phyloP scores from a whole-genome alignment of 371 early-diverging fungal genomes.

The Rhizopus arrhizus region DNA sequence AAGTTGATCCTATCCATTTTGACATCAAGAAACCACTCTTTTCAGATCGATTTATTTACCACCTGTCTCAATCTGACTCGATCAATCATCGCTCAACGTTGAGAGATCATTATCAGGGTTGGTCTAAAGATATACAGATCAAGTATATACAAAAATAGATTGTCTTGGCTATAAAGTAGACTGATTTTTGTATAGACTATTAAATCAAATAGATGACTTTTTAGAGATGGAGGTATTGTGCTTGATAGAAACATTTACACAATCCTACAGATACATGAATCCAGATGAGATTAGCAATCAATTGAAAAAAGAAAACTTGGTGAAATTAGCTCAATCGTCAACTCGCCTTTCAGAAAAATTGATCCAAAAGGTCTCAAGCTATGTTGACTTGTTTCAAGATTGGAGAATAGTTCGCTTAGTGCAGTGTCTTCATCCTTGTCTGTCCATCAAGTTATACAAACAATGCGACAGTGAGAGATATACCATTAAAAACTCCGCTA shows the following conservation, averaged over 20 bases:
- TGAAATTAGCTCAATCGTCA: neutral
- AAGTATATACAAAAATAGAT: neutral
- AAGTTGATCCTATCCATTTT: neutral
- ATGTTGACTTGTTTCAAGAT: neutral
- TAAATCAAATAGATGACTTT: conserved; percentile 7
- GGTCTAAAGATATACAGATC: conserved; percentile 14
- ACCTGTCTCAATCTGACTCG: neutral
- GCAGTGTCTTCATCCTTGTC: neutral
- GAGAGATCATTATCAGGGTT: conserved; percentile 2
- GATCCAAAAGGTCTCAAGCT: neutral
- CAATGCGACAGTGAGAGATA: neutral
- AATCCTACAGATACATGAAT: neutral
- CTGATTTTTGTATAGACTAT: neutral
- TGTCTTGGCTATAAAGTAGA: too few relatives aligned
- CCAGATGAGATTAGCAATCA: neutral
- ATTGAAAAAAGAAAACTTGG: conserved; percentile 1
- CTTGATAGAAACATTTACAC: conserved; percentile 1
- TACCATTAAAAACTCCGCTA: neutral
- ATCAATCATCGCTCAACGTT: neutral
- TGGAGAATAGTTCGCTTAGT: conserved; percentile 13
- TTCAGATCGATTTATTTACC: conserved; percentile 13
- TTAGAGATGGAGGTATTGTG: conserved; percentile 15
- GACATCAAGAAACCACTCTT: neutral
- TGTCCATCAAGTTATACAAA: neutral
- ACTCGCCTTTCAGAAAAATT: neutral